Conservation (phyloP, 1,139 yeast genomes). For the Diutina pseudorugosa region DNA sequence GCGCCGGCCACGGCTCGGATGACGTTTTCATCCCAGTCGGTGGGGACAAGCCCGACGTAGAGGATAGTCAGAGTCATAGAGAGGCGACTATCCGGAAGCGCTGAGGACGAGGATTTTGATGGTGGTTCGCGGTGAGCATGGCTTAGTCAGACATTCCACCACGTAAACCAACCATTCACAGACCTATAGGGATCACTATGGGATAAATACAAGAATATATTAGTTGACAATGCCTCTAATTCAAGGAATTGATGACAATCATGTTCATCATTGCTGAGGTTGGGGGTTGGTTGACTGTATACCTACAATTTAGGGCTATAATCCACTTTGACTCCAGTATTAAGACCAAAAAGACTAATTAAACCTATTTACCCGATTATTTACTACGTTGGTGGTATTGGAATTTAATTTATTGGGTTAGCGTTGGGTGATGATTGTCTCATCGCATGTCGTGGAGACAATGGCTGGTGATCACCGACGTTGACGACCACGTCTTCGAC, state of each 20-base stretch:
- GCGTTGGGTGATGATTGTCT: neutral
- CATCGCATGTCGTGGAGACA: neutral
- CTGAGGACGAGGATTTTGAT: neutral
- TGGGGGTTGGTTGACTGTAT: no score
- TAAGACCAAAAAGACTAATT: no score
- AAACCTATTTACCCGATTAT: no score
- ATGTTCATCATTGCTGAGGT: no score
- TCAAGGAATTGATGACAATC: no score
- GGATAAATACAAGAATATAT: no score
- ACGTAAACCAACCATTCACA: no score
- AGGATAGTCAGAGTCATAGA: conserved; percentile 6
- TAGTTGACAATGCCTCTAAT: no score
- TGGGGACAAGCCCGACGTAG: conserved; percentile 52
- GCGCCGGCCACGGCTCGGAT: conserved; percentile 52
- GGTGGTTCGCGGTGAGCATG: neutral
- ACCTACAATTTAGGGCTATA: no score
- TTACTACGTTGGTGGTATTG: no score
- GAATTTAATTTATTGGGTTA: neutral
- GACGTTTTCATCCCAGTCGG: conserved; percentile 49
- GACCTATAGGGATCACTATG: no score
- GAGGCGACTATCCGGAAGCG: neutral
- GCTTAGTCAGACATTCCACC: neutral
- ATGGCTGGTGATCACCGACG: conserved; percentile 7
- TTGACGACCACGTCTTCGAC: conserved; percentile 38
- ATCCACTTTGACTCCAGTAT: no score